Evolutionary conservation across 2,329 filamentous ascomycete species (phyloP).

Genomic region (Arthrinium puccinioides): DNA sequence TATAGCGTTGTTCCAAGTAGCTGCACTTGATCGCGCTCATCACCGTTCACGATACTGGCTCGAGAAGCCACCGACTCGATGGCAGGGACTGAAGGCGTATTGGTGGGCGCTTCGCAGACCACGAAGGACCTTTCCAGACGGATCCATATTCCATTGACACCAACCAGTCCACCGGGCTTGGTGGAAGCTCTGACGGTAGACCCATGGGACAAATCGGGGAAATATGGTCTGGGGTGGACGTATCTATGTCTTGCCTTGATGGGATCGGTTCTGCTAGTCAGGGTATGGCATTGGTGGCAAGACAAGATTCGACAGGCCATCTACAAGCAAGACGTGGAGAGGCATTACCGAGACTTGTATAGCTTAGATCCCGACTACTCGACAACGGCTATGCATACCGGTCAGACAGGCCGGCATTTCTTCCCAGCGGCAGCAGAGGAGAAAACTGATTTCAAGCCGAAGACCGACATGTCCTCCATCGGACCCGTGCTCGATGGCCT

Average conservation of each 20-base stretch:
- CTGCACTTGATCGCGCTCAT: too few species aligned
- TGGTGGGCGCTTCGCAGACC: slow-evolving; percentile 18
- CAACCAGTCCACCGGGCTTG: slow-evolving; percentile 53
- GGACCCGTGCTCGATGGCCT: slow-evolving; percentile 69
- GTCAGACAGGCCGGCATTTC: slow-evolving; percentile 58
- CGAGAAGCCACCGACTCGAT: too few species aligned
- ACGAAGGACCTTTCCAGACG: slow-evolving; percentile 33
- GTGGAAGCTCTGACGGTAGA: slow-evolving; percentile 61
- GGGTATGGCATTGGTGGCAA: slow-evolving; percentile 84
- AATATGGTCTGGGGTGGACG: slow-evolving; percentile 82
- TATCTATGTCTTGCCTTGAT: slow-evolving; percentile 77
- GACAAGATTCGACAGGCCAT: slow-evolving; percentile 88
- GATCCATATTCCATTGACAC: slow-evolving; percentile 52
- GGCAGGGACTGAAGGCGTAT: not conserved
- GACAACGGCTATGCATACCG: slow-evolving; percentile 39
- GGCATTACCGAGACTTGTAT: slow-evolving; percentile 51
- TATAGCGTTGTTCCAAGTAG: too few species aligned
- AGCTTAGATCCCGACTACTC: slow-evolving; percentile 41
- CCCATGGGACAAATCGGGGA: slow-evolving; percentile 73
- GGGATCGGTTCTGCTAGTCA: slow-evolving; percentile 57
- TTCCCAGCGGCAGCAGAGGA: slow-evolving; percentile 61
- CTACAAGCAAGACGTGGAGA: slow-evolving; percentile 73
- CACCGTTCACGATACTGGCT: too few species aligned
- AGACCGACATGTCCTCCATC: slow-evolving; percentile 70
- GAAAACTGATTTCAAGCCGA: slow-evolving; percentile 49